A percentile compares a stretch with the other conserved stretches of the same genome.
These are phyloP conservation scores for Amanita molliuscula DNA, from an alignment of 768 basidiomycete genomes.

Conservation along the genomic window DNA sequence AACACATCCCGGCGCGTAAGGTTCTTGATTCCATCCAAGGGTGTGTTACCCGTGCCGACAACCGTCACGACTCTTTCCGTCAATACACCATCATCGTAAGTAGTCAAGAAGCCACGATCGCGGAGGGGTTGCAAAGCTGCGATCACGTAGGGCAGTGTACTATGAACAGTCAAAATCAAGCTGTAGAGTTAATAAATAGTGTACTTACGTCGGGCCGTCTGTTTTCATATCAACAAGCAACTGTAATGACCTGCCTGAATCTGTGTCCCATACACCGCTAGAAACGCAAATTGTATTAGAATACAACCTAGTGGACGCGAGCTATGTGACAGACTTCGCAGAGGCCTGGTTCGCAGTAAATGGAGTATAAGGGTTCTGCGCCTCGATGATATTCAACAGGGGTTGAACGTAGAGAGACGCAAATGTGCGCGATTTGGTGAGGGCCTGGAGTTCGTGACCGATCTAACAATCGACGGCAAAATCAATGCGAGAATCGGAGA, in stretches of 20 bases:
- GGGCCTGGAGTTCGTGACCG: slow-evolving; percentile 33
- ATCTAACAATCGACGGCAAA: slow-evolving; percentile 18
- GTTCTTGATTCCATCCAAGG: slow-evolving; percentile 32
- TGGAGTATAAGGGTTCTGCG: slow-evolving; percentile 29
- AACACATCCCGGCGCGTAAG: slow-evolving; percentile 38
- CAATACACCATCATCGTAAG: slow-evolving; percentile 29
- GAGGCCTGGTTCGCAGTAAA: slow-evolving; percentile 30
- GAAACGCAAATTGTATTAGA: background rate
- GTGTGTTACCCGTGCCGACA: slow-evolving; percentile 43
- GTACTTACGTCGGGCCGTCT: slow-evolving; percentile 32
- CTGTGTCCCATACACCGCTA: slow-evolving; percentile 43
- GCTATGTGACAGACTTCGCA: slow-evolving; percentile 24
- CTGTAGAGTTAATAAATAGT: background rate
- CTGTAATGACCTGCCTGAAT: slow-evolving; percentile 29
- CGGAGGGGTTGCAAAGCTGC: slow-evolving; percentile 36
- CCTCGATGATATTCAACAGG: slow-evolving; percentile 27
- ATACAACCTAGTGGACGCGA: background rate
- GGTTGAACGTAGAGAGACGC: slow-evolving; percentile 39
- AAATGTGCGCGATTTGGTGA: slow-evolving; percentile 32
- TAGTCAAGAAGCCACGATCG: slow-evolving; percentile 33
- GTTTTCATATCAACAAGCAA: slow-evolving; percentile 45
- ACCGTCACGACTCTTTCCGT: slow-evolving; percentile 28
- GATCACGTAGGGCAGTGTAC: slow-evolving; percentile 34
- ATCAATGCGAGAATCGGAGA: background rate
- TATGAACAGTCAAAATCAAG: slow-evolving; percentile 2